A percentile compares a stretch with the other conserved stretches of the same genome.
Conservation (phyloP, 176 grass and related monocot genomes). For the Aegilops speltoides region DNA sequence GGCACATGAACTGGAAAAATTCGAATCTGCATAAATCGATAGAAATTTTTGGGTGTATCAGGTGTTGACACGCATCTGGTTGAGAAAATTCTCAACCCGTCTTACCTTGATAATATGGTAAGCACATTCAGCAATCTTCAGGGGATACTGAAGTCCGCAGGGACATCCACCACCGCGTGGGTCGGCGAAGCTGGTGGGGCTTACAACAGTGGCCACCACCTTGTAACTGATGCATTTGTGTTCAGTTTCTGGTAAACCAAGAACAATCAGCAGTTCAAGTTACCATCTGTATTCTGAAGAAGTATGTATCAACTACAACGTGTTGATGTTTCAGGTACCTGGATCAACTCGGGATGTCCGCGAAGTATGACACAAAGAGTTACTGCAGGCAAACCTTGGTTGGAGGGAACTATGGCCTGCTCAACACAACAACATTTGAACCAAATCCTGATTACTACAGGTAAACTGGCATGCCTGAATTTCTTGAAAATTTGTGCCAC, state of each 20-base stretch:
- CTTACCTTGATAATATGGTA: constrained; percentile 56
- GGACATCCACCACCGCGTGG: constrained; percentile 55
- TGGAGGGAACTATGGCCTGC: constrained; percentile 78
- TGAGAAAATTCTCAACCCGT: constrained; percentile 67
- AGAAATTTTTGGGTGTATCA: constrained; percentile 21
- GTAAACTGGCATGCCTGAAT: constrained; percentile 17
- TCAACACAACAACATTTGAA: constrained; percentile 79
- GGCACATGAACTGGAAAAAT: neutral
- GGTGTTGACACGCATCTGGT: constrained; percentile 62
- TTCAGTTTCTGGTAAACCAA: constrained; percentile 78
- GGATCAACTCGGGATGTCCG: constrained; percentile 80
- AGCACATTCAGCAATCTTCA: constrained; percentile 58
- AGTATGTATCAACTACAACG: neutral
- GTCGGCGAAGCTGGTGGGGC: constrained; percentile 84
- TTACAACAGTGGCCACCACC: constrained; percentile 85
- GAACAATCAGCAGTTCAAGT: neutral
- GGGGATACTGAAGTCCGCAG: constrained; percentile 41
- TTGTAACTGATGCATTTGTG: constrained; percentile 83
- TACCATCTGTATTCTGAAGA: constrained; percentile 1
- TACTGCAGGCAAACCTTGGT: constrained; percentile 76
- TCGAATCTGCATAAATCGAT: constrained; percentile 10
- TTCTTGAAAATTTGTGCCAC: neutral
- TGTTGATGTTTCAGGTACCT: constrained; percentile 56
- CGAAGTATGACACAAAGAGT: constrained; percentile 71
- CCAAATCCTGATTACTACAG: constrained; percentile 94